phyloP scores from a whole-genome alignment of 805 yeast genomes.

The Phaffomyces opuntiae region DNA sequence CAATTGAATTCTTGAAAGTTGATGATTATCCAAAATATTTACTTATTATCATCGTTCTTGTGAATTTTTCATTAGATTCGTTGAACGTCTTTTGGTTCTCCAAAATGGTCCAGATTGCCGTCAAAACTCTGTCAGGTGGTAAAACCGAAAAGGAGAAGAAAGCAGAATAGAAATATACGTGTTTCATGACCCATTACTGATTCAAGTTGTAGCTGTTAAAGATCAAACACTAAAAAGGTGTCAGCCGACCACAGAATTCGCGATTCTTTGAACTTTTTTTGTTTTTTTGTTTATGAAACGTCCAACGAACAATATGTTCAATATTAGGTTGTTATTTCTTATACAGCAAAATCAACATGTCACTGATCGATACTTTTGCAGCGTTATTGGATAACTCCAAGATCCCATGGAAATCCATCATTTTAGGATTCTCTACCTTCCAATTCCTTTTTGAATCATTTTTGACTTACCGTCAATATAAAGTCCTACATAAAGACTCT shows the following conservation, averaged over 20 bases:
- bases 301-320: too few species aligned
- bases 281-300: too few species aligned
- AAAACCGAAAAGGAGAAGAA: background rate
- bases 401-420: slow-evolving; percentile 74
- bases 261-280: too few species aligned
- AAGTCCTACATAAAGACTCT: slow-evolving; percentile 44
- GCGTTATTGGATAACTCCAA: slow-evolving; percentile 55
- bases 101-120: slow-evolving; percentile 78
- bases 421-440: slow-evolving; percentile 67
- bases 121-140: slow-evolving; percentile 32
- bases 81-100: slow-evolving; percentile 83
- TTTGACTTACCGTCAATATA: slow-evolving; percentile 71
- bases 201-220: background rate
- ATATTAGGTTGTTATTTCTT: background rate
- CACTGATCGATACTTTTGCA: slow-evolving; percentile 34
- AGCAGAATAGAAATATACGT: background rate
- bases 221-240: too few species aligned
- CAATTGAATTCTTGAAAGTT: slow-evolving; percentile 37
- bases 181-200: background rate
- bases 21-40: slow-evolving; percentile 38
- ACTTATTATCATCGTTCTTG: slow-evolving; percentile 41
- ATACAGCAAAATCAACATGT: slow-evolving; percentile 10
- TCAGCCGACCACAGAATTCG: too few species aligned
- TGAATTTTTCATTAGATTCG: slow-evolving; percentile 57
- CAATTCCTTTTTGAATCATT: slow-evolving; percentile 72